Conservation (phyloP, 2,329 filamentous ascomycete genomes). For the Ophiostoma tasmaniense region DNA sequence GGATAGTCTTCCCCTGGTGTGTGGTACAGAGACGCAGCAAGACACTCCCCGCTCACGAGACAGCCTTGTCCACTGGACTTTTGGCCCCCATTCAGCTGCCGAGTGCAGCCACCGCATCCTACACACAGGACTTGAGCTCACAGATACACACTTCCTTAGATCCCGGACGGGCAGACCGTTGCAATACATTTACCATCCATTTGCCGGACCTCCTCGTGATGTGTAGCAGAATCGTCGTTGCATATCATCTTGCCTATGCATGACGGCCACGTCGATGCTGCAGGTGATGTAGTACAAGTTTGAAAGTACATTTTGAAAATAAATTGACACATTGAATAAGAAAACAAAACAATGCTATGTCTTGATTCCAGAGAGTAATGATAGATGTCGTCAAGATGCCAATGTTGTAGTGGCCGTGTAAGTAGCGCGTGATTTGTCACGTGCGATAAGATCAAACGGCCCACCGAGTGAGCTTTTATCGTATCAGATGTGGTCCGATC, state of each 20-base stretch:
- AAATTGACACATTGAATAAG: too few species aligned
- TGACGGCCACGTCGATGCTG: slow-evolving; percentile 11
- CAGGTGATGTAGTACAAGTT: background rate
- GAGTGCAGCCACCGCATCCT: background rate
- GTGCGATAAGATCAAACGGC: slow-evolving; percentile 1
- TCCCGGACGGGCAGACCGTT: background rate
- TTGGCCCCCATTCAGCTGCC: background rate
- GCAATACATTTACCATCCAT: background rate
- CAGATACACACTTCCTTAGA: background rate
- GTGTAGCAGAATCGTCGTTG: slow-evolving; percentile 2
- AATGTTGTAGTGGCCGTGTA: background rate
- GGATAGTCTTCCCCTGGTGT: background rate
- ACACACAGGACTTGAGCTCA: background rate
- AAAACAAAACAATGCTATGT: too few species aligned
- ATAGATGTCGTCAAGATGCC: too few species aligned
- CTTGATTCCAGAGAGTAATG: too few species aligned
- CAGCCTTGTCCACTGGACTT: background rate
- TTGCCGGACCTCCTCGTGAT: background rate
- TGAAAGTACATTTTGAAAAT: background rate
- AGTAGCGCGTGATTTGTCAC: slow-evolving; percentile 1
- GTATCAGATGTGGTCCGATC: slow-evolving; percentile 7
- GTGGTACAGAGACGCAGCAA: background rate
- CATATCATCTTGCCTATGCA: slow-evolving; percentile 12
- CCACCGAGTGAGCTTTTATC: slow-evolving; percentile 12
- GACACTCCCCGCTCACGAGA: background rate